These are phyloP conservation scores for Entomortierella beljakovae DNA, from an alignment of 192 early-diverging fungal genomes.

Conservation along the genomic window DNA sequence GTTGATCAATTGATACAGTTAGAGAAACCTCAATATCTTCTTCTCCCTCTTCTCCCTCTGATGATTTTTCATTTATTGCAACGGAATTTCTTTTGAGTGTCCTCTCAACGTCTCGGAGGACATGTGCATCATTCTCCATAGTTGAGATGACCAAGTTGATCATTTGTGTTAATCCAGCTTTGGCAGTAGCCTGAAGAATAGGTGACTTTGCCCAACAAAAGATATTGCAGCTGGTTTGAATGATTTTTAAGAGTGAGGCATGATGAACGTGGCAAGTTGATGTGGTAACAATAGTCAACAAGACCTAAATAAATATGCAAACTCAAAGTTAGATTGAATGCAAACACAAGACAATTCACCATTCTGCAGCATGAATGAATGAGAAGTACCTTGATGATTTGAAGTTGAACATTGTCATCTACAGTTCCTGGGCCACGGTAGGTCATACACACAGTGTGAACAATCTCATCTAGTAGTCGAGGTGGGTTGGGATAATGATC, in stretches of 20 bases:
- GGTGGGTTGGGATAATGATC: conserved; percentile 55
- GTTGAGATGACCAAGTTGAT: conserved; percentile 57
- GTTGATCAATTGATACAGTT: not conserved
- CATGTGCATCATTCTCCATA: conserved; percentile 53
- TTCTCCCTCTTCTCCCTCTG: no score
- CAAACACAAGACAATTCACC: no score
- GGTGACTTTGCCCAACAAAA: conserved; percentile 58
- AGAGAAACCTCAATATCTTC: not conserved
- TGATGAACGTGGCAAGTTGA: conserved; percentile 57
- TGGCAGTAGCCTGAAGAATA: conserved; percentile 58
- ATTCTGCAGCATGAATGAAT: not conserved
- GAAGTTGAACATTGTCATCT: conserved; percentile 57
- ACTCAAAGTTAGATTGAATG: not conserved
- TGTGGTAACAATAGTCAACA: conserved; percentile 57
- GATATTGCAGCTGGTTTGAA: conserved; percentile 60
- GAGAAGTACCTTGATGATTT: conserved; percentile 55
- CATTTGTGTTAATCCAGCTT: conserved; percentile 60
- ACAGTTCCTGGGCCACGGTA: conserved; percentile 53
- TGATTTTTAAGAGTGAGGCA: conserved; percentile 56
- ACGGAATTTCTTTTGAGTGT: conserved; percentile 26
- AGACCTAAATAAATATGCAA: conserved; percentile 12
- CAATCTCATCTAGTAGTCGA: conserved; percentile 58
- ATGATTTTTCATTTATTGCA: conserved; percentile 10
- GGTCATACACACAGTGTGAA: conserved; percentile 57
- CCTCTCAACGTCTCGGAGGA: conserved; percentile 43